A percentile compares a stretch with the other conserved stretches of the same genome.
phyloP scores from a whole-genome alignment of 176 grass and related monocot species.

The Musa itinerans region DNA sequence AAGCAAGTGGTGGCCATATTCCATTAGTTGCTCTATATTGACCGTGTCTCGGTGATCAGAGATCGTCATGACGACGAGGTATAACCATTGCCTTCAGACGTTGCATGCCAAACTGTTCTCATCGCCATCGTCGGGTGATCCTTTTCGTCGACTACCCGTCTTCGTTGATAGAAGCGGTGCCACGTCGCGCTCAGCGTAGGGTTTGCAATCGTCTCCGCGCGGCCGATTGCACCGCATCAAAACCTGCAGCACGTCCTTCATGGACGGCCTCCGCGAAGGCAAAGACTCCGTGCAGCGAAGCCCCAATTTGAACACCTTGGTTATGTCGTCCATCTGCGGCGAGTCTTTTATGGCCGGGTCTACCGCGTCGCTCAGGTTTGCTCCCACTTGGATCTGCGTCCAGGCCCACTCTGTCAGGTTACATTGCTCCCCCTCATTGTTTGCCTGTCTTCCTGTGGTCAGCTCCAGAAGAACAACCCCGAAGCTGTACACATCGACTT shows the following conservation, averaged over 20 bases:
- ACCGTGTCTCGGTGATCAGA: no score
- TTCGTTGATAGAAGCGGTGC: no score
- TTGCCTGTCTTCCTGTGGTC: constrained; percentile 49
- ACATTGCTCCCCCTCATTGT: constrained; percentile 47
- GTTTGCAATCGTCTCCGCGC: constrained; percentile 14
- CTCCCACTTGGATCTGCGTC: constrained; percentile 28
- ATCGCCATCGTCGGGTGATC: no score
- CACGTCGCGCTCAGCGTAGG: not conserved
- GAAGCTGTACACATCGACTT: constrained; percentile 85
- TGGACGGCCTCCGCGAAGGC: constrained; percentile 49
- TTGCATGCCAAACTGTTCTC: no score
- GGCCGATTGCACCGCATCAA: not conserved
- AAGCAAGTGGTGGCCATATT: no score
- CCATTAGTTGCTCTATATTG: no score
- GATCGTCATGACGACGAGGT: no score
- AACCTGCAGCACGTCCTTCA: constrained; percentile 31
- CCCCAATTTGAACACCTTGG: constrained; percentile 56
- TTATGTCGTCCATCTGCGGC: constrained; percentile 33
- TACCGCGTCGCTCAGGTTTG: constrained; percentile 23
- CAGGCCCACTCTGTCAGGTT: constrained; percentile 58
- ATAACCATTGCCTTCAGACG: no score
- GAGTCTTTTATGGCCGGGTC: constrained; percentile 40
- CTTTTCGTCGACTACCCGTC: no score
- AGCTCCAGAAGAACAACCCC: constrained; percentile 86
- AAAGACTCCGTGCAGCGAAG: constrained; percentile 42